A percentile compares a stretch with the other conserved stretches of the same genome.
Evolutionary conservation across 2,329 filamentous ascomycete species (phyloP).

Genomic region (Talaromyces sp.): DNA sequence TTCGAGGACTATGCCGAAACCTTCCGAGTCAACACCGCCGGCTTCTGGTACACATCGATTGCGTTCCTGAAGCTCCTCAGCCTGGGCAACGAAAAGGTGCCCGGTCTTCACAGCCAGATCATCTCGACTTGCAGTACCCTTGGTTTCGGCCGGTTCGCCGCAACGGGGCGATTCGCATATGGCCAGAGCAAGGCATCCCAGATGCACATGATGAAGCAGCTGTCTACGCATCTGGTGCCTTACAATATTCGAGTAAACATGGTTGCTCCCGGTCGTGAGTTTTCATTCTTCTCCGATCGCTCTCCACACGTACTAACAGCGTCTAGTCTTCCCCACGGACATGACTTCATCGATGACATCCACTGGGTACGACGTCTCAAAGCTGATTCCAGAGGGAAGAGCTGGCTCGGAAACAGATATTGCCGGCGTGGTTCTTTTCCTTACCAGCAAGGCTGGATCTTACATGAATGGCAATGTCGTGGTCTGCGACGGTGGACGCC

Average conservation of each 20-base stretch:
- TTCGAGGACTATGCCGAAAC: slow-evolving; percentile 22
- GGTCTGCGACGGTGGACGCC: slow-evolving; percentile 40
- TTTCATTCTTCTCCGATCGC: background rate
- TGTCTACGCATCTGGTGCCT: slow-evolving; percentile 1
- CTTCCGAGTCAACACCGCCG: slow-evolving; percentile 25
- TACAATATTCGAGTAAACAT: slow-evolving; percentile 19
- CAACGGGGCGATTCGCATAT: slow-evolving; percentile 15
- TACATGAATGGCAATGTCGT: slow-evolving; percentile 53
- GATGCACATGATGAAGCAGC: slow-evolving; percentile 6
- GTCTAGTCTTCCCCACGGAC: slow-evolving; percentile 4
- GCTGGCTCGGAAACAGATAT: slow-evolving; percentile 43
- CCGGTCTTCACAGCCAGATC: slow-evolving; percentile 14
- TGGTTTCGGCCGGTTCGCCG: slow-evolving; percentile 18
- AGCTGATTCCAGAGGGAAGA: slow-evolving; percentile 21
- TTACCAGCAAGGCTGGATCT: slow-evolving; percentile 46
- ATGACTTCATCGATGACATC: slow-evolving; percentile 5
- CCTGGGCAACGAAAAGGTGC: slow-evolving; percentile 20
- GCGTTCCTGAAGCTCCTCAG: slow-evolving; percentile 32
- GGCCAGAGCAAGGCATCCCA: slow-evolving; percentile 18
- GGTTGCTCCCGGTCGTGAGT: slow-evolving; percentile 17
- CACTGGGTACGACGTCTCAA: slow-evolving; percentile 4
- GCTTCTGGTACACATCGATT: slow-evolving; percentile 26
- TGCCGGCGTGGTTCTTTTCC: slow-evolving; percentile 45
- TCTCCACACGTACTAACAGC: background rate
- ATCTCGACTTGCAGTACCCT: slow-evolving; percentile 19